phyloP scores from a whole-genome alignment of 2,329 filamentous ascomycete genomes.

The Calonectria crousiana region DNA sequence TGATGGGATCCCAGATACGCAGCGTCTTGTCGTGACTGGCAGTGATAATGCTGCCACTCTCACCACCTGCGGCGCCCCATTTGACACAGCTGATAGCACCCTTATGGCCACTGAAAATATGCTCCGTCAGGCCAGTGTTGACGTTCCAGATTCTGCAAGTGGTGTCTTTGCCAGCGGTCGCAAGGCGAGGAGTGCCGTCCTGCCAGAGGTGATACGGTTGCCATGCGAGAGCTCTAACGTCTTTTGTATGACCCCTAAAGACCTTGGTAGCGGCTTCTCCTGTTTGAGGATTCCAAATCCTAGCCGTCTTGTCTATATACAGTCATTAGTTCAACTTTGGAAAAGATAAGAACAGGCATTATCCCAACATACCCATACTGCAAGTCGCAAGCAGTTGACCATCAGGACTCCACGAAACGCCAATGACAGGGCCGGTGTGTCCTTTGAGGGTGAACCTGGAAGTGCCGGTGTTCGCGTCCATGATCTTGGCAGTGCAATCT shows the following conservation, averaged over 20 bases:
- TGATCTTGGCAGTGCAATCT: background rate
- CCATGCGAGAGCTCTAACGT: background rate
- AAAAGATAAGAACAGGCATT: background rate
- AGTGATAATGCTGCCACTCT: background rate
- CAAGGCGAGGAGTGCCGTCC: background rate
- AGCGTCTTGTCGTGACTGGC: background rate
- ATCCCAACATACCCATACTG: background rate
- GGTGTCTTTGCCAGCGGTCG: background rate
- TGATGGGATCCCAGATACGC: conserved; percentile 1
- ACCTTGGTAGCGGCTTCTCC: background rate
- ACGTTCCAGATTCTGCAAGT: background rate
- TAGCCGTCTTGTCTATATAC: background rate
- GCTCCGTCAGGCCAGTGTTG: background rate
- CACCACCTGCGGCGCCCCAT: background rate
- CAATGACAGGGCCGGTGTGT: conserved; percentile 3
- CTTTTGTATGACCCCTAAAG: background rate
- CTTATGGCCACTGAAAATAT: background rate
- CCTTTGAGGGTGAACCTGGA: background rate
- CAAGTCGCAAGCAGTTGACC: background rate
- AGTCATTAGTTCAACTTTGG: background rate
- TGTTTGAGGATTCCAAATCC: background rate
- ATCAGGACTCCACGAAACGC: background rate
- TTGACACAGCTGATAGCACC: background rate
- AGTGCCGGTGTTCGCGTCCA: background rate
- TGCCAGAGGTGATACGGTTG: background rate